These are phyloP conservation scores for Daldinia sp. DNA, from an alignment of 2,329 filamentous ascomycete genomes.

Conservation along the genomic window DNA sequence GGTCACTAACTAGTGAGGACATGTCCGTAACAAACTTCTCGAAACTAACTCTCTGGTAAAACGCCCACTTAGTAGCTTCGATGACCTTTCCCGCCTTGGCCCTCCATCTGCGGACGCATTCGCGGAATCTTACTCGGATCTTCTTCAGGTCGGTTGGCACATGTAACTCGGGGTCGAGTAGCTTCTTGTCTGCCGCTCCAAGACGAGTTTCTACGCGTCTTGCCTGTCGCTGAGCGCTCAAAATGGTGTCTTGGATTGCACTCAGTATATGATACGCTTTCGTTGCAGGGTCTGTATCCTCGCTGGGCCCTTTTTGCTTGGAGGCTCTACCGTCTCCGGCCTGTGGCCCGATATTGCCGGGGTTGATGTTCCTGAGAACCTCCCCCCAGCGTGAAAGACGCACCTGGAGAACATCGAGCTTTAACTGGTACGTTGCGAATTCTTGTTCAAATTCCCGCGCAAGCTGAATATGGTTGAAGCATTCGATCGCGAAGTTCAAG, in stretches of 20 bases:
- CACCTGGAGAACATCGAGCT: constrained; percentile 4
- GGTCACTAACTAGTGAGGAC: not conserved
- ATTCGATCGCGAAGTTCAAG: not conserved
- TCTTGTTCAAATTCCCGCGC: constrained; percentile 6
- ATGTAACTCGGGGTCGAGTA: not conserved
- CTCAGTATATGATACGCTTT: not conserved
- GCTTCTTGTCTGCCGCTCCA: not conserved
- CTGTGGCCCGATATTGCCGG: not conserved
- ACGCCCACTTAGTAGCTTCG: not conserved
- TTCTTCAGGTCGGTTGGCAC: constrained; percentile 5
- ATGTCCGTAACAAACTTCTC: constrained; percentile 5
- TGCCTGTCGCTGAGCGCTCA: not conserved
- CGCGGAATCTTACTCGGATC: not conserved
- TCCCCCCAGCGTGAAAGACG: constrained; percentile 7
- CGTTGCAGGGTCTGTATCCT: not conserved
- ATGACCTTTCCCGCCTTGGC: not conserved
- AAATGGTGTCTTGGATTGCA: not conserved
- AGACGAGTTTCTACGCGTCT: not conserved
- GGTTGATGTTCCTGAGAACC: not conserved
- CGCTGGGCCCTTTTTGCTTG: not conserved
- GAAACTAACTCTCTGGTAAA: constrained; percentile 1
- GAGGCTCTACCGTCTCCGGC: not conserved
- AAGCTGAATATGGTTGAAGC: not conserved
- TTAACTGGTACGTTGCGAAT: constrained; percentile 6
- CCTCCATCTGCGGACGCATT: not conserved